phyloP scores from a whole-genome alignment of 441 rosid genomes.

The Aquilaria agallochum region DNA sequence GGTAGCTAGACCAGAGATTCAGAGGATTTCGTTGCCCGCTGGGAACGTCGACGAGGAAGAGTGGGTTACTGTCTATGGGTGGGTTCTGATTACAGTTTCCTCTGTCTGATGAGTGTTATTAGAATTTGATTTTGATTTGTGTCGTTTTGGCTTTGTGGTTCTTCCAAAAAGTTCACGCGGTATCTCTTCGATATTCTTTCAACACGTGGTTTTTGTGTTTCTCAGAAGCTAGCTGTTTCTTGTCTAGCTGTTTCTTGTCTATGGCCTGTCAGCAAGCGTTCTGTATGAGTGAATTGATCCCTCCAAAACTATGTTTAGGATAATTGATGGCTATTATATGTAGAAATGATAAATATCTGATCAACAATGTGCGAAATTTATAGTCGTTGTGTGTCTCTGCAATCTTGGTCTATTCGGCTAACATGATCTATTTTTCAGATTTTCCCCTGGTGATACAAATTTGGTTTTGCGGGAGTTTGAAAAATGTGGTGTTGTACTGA shows the following conservation, averaged over 20 bases:
- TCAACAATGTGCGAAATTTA: too few relatives aligned
- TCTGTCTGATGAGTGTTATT: too few relatives aligned
- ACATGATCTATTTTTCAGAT: slow-evolving; percentile 38
- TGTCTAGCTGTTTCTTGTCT: too few relatives aligned
- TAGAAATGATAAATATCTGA: neutral
- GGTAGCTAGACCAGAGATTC: slow-evolving; percentile 93
- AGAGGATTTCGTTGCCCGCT: slow-evolving; percentile 57
- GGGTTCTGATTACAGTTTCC: slow-evolving; percentile 8
- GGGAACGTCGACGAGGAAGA: slow-evolving; percentile 88
- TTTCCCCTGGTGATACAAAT: slow-evolving; percentile 87
- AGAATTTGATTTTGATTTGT: too few relatives aligned
- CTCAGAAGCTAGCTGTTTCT: too few relatives aligned
- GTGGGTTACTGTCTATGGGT: slow-evolving; percentile 99
- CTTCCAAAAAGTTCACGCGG: too few relatives aligned
- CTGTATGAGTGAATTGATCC: too few relatives aligned
- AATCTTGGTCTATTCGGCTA: neutral
- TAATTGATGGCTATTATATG: neutral
- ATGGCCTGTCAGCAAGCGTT: too few relatives aligned
- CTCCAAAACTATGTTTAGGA: neutral
- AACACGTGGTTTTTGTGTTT: too few relatives aligned
- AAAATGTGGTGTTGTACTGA: slow-evolving; percentile 83
- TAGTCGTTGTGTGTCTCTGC: too few relatives aligned
- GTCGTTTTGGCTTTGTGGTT: too few relatives aligned
- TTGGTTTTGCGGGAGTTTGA: slow-evolving; percentile 89
- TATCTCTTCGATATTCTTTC: too few relatives aligned